Base-by-base conservation (phyloP, 2,329 filamentous ascomycete genomes). In the Colletotrichum echinochloae region DNA sequence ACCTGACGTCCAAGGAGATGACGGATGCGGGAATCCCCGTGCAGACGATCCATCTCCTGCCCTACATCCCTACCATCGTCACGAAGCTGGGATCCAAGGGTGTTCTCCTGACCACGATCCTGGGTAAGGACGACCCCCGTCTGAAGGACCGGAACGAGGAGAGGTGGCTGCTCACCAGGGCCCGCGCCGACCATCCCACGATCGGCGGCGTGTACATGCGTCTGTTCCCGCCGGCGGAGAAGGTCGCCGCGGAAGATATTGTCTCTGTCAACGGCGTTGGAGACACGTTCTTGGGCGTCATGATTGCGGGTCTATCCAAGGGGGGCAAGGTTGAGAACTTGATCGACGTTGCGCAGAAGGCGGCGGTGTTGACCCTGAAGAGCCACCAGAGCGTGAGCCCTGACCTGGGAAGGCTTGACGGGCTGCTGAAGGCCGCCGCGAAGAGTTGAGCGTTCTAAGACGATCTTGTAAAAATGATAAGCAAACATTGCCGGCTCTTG, bases 221-320 rank as follows among this genome's bases (percentile, higher is more conserved):
- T 41, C 74, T 89, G 26, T 93, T 94, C 78, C 89, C 92, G 0
- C 85, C 92, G 0, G 88, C 88, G 0, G 90, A 92, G 77, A 81
- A 84, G 20, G 86, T 97, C 0, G 26, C 84, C 11, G 48, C 61
- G 1, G 81, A 87, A 26, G 89, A 96, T 33, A 86, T 97, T 1
- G 90, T 95, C 1, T 97, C 94, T 56, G 95, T 98, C 12, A 98
- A 98, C 78, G 96, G 95, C 0, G 94, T 94, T 2, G 96, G 96
- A 0, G 96, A 99, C 81, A 98, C 96, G 0, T 95, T 98, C 79
- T 84, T 97, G 11, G 96, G 95, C 0, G 92, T 94, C 18, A 75
- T 98, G 66, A 84, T 97, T n/a, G 92, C 94, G 1, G 94, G 93
- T 0, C 79, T 98, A 74, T 90, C 90, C 0, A 88, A 86, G 75